phyloP scores from a whole-genome alignment of 768 basidiomycete species.

The Pleurotus eryngii region DNA sequence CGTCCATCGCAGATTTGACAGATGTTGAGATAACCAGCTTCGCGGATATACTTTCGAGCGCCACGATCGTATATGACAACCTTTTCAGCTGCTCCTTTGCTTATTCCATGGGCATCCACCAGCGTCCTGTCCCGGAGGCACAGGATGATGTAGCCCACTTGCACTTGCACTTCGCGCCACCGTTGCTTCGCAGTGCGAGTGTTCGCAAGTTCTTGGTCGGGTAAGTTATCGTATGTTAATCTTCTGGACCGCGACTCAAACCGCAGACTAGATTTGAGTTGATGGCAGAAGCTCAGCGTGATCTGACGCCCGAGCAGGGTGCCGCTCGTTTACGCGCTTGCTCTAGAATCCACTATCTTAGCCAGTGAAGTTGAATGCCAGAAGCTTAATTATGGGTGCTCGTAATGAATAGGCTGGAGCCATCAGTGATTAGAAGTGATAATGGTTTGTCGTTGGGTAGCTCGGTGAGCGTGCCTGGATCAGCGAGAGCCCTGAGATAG shows the following conservation, averaged over 20 bases:
- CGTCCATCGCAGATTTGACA: conserved; percentile 61
- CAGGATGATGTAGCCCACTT: conserved; percentile 68
- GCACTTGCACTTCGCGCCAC: conserved; percentile 86
- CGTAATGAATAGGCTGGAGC: not conserved
- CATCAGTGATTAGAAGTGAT: not conserved
- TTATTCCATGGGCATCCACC: conserved; percentile 94
- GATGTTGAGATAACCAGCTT: conserved; percentile 59
- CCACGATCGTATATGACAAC: conserved; percentile 73
- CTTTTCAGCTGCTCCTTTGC: conserved; percentile 85
- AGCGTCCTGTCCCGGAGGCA: conserved; percentile 58
- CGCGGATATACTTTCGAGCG: conserved; percentile 60
- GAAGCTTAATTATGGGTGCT: too few relatives aligned
- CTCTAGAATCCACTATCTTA: conserved; percentile 11
- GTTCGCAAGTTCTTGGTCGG: conserved; percentile 91
- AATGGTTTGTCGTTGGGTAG: not conserved
- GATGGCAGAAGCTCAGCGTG: conserved; percentile 88
- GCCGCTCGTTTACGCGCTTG: conserved; percentile 57
- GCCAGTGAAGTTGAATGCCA: too few relatives aligned
- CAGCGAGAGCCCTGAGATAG: not conserved
- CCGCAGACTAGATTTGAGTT: conserved; percentile 66
- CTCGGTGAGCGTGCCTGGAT: not conserved
- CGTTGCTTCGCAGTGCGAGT: conserved; percentile 75
- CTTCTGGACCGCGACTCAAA: conserved; percentile 2
- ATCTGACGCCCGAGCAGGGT: conserved; percentile 87
- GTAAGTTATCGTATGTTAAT: conserved; percentile 34